These are phyloP conservation scores for Nemania abortiva DNA, from an alignment of 2,329 filamentous ascomycete species.

Conservation along the genomic window DNA sequence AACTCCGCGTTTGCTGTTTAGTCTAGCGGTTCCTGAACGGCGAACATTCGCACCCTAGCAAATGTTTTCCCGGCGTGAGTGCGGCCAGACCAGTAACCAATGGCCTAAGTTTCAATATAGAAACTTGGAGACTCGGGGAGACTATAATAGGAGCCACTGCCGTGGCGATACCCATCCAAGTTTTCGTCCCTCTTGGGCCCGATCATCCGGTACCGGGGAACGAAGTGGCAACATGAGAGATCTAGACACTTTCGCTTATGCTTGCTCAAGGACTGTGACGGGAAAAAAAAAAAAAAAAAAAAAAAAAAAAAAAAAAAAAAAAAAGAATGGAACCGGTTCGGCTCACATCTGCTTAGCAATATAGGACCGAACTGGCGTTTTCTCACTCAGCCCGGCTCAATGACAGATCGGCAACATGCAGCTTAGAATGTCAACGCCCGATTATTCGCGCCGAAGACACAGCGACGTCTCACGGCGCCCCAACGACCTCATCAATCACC, in stretches of 20 bases:
- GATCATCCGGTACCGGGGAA: slow-evolving; percentile 11
- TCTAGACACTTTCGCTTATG: slow-evolving; percentile 21
- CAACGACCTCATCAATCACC: slow-evolving; percentile 3
- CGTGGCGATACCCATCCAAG: slow-evolving; percentile 12
- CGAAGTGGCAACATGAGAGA: slow-evolving; percentile 2
- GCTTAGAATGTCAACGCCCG: slow-evolving; percentile 7
- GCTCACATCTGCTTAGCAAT: slow-evolving; percentile 17
- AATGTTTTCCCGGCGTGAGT: slow-evolving; percentile 11
- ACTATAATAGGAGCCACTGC: background rate
- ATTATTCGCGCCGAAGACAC: slow-evolving; percentile 15
- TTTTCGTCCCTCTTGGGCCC: slow-evolving; percentile 10
- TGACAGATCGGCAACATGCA: slow-evolving; percentile 4
- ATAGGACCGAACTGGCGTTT: slow-evolving; percentile 1
- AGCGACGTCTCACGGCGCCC: slow-evolving; percentile 17
- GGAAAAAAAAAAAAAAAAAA: background rate
- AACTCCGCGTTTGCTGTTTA: slow-evolving; percentile 17
- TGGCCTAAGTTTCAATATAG: slow-evolving; percentile 11
- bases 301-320: background rate
- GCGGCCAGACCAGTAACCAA: slow-evolving; percentile 14
- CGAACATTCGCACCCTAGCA: background rate
- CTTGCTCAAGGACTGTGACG: background rate
- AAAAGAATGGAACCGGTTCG: slow-evolving; percentile 2
- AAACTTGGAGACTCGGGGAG: background rate
- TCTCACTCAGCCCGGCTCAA: background rate
- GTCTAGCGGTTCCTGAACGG: slow-evolving; percentile 12